Evolutionary conservation across 2,329 filamentous ascomycete species (phyloP).

Genomic region (Celoporthe dispersa): DNA sequence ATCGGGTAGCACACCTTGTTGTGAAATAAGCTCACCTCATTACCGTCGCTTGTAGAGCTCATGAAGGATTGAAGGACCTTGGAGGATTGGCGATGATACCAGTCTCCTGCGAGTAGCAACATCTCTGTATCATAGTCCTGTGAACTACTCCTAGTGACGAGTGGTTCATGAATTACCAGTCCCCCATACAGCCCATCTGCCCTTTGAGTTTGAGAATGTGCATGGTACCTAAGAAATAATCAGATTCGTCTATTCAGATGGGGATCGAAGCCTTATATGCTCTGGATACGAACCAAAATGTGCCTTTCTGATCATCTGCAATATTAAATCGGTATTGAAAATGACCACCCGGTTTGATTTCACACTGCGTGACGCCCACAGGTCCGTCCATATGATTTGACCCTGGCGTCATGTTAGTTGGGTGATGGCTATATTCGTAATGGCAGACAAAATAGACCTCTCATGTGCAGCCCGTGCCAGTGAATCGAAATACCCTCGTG

Average conservation of each 20-base stretch:
- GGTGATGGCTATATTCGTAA: not conserved
- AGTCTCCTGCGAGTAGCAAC: slow-evolving; percentile 53
- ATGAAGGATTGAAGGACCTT: slow-evolving; percentile 13
- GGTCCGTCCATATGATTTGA: slow-evolving; percentile 36
- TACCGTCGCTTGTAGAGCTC: slow-evolving; percentile 8
- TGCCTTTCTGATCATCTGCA: slow-evolving; percentile 34
- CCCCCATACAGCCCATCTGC: slow-evolving; percentile 53
- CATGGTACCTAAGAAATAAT: slow-evolving; percentile 38
- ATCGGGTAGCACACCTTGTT: not conserved
- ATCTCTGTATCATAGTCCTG: slow-evolving; percentile 44
- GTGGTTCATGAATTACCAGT: slow-evolving; percentile 49
- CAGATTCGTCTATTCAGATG: not conserved
- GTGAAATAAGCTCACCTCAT: slow-evolving; percentile 3
- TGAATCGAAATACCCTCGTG: slow-evolving; percentile 48
- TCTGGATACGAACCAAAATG: slow-evolving; percentile 46
- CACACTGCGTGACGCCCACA: slow-evolving; percentile 22
- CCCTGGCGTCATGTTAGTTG: not conserved
- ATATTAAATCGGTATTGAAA: slow-evolving; percentile 26
- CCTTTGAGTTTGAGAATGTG: slow-evolving; percentile 47
- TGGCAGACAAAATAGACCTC: slow-evolving; percentile 34
- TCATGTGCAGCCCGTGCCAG: slow-evolving; percentile 52
- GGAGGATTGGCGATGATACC: slow-evolving; percentile 35
- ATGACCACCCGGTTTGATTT: slow-evolving; percentile 12
- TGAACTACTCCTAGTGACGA: slow-evolving; percentile 10
- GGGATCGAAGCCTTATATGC: not conserved